phyloP scores from a whole-genome alignment of 73 alveolate genomes.

The Paramecium caudatum region DNA sequence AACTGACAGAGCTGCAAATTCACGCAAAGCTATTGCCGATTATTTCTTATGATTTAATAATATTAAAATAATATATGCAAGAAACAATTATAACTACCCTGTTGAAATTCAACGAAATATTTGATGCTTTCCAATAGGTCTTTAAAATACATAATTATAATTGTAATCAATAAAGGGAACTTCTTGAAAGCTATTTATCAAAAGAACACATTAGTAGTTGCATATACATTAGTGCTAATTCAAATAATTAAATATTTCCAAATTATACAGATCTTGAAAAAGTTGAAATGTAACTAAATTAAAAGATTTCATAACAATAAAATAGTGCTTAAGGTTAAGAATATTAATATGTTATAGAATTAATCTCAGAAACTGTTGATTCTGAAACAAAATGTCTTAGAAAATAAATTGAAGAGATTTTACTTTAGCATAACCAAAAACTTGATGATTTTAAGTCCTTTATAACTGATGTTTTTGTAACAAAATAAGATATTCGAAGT shows the following conservation, averaged over 20 bases:
- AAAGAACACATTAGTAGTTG: not conserved
- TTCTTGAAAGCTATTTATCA: not conserved
- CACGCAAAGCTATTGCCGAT: constrained; percentile 69
- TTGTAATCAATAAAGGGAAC: not conserved
- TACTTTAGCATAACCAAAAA: not conserved
- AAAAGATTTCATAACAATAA: not conserved
- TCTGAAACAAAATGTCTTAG: not conserved
- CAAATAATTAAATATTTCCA: constrained; percentile 2
- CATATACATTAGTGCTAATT: constrained; percentile 26
- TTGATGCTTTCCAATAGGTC: constrained; percentile 48
- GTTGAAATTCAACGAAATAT: constrained; percentile 43
- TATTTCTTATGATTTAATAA: constrained; percentile 69
- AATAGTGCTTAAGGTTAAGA: not conserved
- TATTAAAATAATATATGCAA: constrained; percentile 40
- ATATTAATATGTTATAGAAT: not conserved
- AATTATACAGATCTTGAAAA: constrained; percentile 18
- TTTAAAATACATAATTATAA: constrained; percentile 53
- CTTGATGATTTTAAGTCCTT: not conserved
- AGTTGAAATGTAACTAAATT: not conserved
- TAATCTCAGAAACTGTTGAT: not conserved
- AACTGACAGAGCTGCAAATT: constrained; percentile 70
- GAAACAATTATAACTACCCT: constrained; percentile 36
- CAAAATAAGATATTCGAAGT: not conserved
- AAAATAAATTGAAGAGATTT: not conserved
- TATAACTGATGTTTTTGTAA: not conserved